Evolutionary conservation across 805 yeast species (phyloP), one percentile per base, ranked within the genome.

Genomic region (Cyberlindnera maritima): DNA sequence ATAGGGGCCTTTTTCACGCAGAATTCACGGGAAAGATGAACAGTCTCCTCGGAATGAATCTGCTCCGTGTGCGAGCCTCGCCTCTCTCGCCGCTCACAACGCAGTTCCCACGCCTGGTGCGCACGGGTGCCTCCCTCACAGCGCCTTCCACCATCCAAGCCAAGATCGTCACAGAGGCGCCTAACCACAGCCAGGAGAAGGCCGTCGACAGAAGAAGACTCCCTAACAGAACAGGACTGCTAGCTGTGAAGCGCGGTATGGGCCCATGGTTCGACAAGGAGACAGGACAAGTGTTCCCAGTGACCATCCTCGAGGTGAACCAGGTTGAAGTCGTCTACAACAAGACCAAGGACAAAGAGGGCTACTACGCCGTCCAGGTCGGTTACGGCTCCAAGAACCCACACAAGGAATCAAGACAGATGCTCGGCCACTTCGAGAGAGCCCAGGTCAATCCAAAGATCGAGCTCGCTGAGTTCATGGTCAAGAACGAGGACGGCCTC

Each of bases 221-320:
- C 31, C 81, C 89, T 25, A 65, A 68, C 37, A 81, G 99, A 67
- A 83, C 96, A 8, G 99, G 99, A 12, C 70, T 88, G 18, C 68
- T 92, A 25, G 96, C 95, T 1, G 71, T 81, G 53, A 94, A 94
- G 64, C 74, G 85, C 48, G 98, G 97, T 15, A 92, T 92, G 97
- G 81, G 90, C 42, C 81, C 94, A 14, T 87, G 81, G 77, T 92
- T 77, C 61, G 83, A 83, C 52, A 76, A 77, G 25, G 67, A 68
- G 32, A 74, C 74, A 13, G 98, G 97, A 23, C 73, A 71, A 44
- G 81, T 81, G 52, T 66, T 75, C 45, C 91, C 96, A 2, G 94
- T 95, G 41, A 94, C 99, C 4, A 86, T 94, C 9, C 71, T 94
- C 35, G 95, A 90, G 63, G 77, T 94, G 50, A 86, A 90, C 64